Conservation (phyloP, 2,329 filamentous ascomycete genomes). For the Fusarium lateritium region DNA sequence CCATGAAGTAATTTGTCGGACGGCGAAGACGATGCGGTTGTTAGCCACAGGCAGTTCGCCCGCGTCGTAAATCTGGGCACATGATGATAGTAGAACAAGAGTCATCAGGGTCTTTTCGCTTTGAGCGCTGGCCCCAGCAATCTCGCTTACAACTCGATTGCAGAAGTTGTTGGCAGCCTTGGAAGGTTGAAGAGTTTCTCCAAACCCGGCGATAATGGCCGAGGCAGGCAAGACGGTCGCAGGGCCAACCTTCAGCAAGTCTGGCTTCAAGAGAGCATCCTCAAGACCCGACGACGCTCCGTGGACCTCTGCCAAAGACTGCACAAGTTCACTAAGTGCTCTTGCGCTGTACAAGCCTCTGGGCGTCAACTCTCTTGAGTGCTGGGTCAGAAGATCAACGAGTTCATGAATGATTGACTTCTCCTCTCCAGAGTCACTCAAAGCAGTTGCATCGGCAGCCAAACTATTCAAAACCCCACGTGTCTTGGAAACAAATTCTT, state of each 20-base stretch:
- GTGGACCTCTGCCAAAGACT: slow-evolving; percentile 62
- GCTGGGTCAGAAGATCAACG: slow-evolving; percentile 61
- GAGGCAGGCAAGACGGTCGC: slow-evolving; percentile 64
- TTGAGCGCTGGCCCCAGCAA: slow-evolving; percentile 64
- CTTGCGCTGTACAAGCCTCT: slow-evolving; percentile 68
- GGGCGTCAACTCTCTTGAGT: slow-evolving; percentile 59
- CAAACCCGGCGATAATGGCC: slow-evolving; percentile 67
- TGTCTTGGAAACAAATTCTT: slow-evolving; percentile 60
- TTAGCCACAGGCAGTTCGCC: slow-evolving; percentile 70
- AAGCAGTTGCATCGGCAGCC: slow-evolving; percentile 54
- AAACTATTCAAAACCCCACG: slow-evolving; percentile 56
- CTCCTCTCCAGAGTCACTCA: slow-evolving; percentile 56
- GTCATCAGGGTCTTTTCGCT: slow-evolving; percentile 62
- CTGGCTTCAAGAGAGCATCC: slow-evolving; percentile 61
- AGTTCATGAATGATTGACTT: slow-evolving; percentile 60
- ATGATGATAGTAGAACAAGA: slow-evolving; percentile 69
- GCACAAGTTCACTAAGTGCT: slow-evolving; percentile 65
- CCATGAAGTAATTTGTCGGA: slow-evolving; percentile 83
- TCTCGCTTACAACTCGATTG: slow-evolving; percentile 73
- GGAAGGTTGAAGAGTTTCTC: slow-evolving; percentile 64
- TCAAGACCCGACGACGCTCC: slow-evolving; percentile 63
- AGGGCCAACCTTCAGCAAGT: slow-evolving; percentile 63
- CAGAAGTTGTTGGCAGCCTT: slow-evolving; percentile 67
- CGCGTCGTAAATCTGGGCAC: slow-evolving; percentile 65
- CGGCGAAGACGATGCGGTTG: slow-evolving; percentile 84